Base-by-base conservation (phyloP, 2,329 filamentous ascomycete species). In the Aureobasidium sp. region DNA sequence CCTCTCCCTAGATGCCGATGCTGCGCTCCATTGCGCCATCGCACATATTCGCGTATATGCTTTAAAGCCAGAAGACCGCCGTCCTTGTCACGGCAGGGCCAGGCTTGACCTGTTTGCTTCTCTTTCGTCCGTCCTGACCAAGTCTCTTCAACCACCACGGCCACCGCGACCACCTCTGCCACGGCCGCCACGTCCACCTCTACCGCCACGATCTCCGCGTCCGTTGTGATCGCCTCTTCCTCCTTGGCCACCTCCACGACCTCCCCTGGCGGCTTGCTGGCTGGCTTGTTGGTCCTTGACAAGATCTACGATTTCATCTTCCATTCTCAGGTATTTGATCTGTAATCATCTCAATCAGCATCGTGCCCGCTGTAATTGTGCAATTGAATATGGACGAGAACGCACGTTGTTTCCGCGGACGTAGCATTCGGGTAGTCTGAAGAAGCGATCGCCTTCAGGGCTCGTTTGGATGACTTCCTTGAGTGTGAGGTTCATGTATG, bases 401-500 rank as follows among this genome's bases (percentile, higher is more conserved):
- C 88, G 64, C 77, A 97, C 93, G 73, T 97, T 99, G 77, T 97
- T 99, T 64, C 94, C 94, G 73, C 96, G 89, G 55, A 99, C 90
- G 72, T 99, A 99, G 63, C 93, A 91, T 75, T 99, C 95, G 39
- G 91, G 87, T 76, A 99, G 79, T 71, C 91, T 84, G 75, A 91
- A 88, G 76, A 99, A 99, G 73, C 89, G 92, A 76, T 97, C 92
- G 65, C 91, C 94, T 71, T 97, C 93, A 29, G 93, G 87, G 73
- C 89, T 96, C 21, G 94, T 97, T 77, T 97, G 93, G 39, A 97
- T 90, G 27, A 99, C 95, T 75, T 97, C 94, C 76, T 94, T 96
- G 67, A 99, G 78, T 2, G 93, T 97, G 69, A 99, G 80, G 78
- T 99, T 99, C 94, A 99, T 99, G 91, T 94, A 99, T 53, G 93